Conservation (phyloP, 805 yeast species). For the Spathaspora hagerdaliae region DNA sequence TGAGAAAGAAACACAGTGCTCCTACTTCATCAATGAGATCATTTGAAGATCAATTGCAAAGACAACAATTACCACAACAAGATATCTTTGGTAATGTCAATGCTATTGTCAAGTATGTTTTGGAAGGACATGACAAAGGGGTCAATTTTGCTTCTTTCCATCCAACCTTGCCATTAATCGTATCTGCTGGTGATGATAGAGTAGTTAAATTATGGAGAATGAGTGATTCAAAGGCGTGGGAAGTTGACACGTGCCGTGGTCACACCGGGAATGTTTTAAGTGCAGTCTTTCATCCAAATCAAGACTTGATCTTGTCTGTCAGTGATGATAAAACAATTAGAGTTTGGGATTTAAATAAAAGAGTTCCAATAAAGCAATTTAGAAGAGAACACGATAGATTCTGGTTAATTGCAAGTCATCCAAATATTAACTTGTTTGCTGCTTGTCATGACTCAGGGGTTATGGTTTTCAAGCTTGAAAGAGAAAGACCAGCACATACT, state of each 20-base stretch:
- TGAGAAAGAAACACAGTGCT: constrained; percentile 93
- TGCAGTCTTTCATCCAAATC: constrained; percentile 88
- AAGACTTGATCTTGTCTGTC: constrained; percentile 87
- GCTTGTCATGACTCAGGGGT: constrained; percentile 97
- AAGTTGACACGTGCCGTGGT: constrained; percentile 97
- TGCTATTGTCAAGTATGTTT: constrained; percentile 89
- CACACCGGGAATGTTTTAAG: constrained; percentile 91
- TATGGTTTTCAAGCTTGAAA: constrained; percentile 94
- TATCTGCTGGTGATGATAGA: constrained; percentile 94
- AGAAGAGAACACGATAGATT: constrained; percentile 91
- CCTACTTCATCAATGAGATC: constrained; percentile 43
- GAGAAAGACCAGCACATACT: constrained; percentile 93
- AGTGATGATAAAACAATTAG: constrained; percentile 95
- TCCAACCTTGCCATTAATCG: constrained; percentile 91
- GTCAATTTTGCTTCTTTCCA: constrained; percentile 99
- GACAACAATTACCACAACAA: constrained; percentile 74
- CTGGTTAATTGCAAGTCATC: constrained; percentile 90
- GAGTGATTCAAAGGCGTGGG: constrained; percentile 98
- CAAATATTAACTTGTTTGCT: constrained; percentile 86
- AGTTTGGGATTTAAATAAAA: constrained; percentile 93
- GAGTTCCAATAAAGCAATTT: constrained; percentile 91
- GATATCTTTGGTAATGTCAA: constrained; percentile 93
- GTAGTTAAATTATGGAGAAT: constrained; percentile 95
- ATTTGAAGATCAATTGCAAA: constrained; percentile 49
- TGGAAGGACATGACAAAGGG: constrained; percentile 98